Evolutionary conservation across 768 basidiomycete genomes (phyloP).

Genomic region (Russula foetens): DNA sequence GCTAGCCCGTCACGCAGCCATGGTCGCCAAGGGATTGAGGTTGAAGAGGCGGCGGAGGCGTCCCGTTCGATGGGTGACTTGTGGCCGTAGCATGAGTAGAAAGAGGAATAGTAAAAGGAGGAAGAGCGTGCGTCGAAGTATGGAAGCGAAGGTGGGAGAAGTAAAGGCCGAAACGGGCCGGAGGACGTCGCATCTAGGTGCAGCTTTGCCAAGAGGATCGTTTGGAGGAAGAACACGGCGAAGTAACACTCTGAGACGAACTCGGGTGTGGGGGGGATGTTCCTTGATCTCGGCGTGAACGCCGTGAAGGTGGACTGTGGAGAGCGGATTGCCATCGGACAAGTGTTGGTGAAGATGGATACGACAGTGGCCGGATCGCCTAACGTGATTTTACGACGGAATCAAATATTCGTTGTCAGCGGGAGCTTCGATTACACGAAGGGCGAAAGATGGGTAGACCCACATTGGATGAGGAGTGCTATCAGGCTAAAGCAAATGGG

Average conservation of each 20-base stretch:
- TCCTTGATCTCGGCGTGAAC: too few species aligned
- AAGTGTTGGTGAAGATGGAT: conserved; percentile 1
- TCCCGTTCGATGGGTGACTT: neutral
- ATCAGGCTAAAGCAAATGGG: neutral
- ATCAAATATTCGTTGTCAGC: neutral
- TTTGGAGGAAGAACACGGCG: neutral
- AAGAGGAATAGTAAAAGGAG: neutral
- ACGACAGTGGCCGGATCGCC: neutral
- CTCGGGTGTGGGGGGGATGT: too few species aligned
- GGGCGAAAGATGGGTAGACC: neutral
- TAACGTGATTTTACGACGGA: neutral
- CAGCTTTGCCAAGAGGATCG: neutral
- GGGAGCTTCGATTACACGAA: neutral
- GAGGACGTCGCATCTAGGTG: neutral
- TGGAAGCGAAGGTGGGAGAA: neutral
- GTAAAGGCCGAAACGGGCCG: neutral
- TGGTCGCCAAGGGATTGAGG: neutral
- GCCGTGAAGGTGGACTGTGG: neutral
- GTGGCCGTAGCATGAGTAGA: neutral
- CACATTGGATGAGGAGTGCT: conserved; percentile 8
- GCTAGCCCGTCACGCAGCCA: conserved; percentile 4
- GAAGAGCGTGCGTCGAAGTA: neutral
- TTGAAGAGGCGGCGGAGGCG: neutral
- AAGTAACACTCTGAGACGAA: neutral
- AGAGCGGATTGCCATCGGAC: too few species aligned